Evolutionary conservation across 768 basidiomycete species (phyloP).

Genomic region (Mycena filopes): DNA sequence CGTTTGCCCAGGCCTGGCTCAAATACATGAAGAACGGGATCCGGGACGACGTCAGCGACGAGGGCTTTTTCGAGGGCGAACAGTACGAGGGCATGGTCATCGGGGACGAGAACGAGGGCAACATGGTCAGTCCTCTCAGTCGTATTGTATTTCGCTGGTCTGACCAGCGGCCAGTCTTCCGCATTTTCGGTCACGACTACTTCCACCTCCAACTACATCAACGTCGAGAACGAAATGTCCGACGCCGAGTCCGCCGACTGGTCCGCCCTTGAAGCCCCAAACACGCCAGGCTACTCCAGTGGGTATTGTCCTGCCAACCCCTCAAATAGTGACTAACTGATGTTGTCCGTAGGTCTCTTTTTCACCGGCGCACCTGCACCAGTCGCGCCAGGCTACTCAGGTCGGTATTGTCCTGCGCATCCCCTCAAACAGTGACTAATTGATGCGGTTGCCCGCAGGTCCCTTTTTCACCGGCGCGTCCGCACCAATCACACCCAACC

Average conservation of each 20-base stretch:
- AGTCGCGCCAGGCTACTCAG: constrained; percentile 26
- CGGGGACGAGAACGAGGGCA: not conserved
- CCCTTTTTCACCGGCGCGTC: constrained; percentile 28
- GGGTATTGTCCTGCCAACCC: not conserved
- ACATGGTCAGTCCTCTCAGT: constrained; percentile 15
- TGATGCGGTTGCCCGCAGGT: not conserved
- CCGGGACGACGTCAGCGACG: not conserved
- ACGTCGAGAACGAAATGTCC: constrained; percentile 26
- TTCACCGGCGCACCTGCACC: constrained; percentile 34
- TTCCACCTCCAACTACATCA: constrained; percentile 28
- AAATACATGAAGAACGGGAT: not conserved
- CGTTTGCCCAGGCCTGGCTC: not conserved
- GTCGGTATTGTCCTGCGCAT: not conserved
- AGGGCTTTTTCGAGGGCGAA: not conserved
- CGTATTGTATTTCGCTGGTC: not conserved
- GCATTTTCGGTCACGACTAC: constrained; percentile 28
- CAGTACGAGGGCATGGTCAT: not conserved
- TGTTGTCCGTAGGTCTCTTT: constrained; percentile 6
- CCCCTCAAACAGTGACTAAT: not conserved
- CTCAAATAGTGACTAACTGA: not conserved
- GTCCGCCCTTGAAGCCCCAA: constrained; percentile 31
- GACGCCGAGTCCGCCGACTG: constrained; percentile 20
- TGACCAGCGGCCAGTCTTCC: constrained; percentile 12
- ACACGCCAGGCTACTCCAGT: constrained; percentile 29
- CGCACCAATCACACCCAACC: constrained; percentile 17